A percentile compares a stretch with the other conserved stretches of the same genome.
phyloP scores from a whole-genome alignment of 1,284 basidiomycete genomes.

The Fomitopsis palustris region DNA sequence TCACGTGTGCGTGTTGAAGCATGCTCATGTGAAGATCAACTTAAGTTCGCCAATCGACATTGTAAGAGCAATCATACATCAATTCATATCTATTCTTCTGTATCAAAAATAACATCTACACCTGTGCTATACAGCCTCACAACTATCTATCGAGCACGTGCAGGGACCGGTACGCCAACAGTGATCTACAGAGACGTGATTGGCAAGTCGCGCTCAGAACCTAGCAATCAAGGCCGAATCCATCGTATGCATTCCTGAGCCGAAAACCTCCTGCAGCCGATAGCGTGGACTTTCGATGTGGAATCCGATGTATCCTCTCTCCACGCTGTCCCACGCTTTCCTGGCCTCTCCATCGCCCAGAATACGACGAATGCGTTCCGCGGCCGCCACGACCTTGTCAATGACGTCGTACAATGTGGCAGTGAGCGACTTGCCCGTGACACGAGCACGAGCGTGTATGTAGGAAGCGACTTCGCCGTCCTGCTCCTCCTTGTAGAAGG shows the following conservation, averaged over 20 bases:
- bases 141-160: no score
- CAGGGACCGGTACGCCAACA: no score
- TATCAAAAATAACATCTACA: no score
- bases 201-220: no score
- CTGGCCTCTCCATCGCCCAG: slow-evolving; percentile 11
- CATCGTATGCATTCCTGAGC: no score
- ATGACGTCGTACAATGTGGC: slow-evolving; percentile 9
- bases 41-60: no score
- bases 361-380: slow-evolving; percentile 8
- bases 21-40: no score
- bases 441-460: slow-evolving; percentile 9
- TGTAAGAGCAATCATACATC: no score
- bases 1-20: not conserved
- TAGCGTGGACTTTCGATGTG: slow-evolving; percentile 5
- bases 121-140: no score
- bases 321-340: slow-evolving; percentile 15
- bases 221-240: no score
- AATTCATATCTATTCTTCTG: no score
- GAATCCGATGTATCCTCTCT: slow-evolving; percentile 10
- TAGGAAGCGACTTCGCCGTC: slow-evolving; percentile 8
- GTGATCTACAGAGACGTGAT: no score
- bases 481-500: slow-evolving; percentile 17
- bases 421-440: slow-evolving; percentile 5
- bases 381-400: slow-evolving; percentile 10
- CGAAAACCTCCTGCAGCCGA: slow-evolving; percentile 4